Evolutionary conservation across 176 grass and related monocot genomes (phyloP).

Genomic region (Hsuehochloa calcarea): DNA sequence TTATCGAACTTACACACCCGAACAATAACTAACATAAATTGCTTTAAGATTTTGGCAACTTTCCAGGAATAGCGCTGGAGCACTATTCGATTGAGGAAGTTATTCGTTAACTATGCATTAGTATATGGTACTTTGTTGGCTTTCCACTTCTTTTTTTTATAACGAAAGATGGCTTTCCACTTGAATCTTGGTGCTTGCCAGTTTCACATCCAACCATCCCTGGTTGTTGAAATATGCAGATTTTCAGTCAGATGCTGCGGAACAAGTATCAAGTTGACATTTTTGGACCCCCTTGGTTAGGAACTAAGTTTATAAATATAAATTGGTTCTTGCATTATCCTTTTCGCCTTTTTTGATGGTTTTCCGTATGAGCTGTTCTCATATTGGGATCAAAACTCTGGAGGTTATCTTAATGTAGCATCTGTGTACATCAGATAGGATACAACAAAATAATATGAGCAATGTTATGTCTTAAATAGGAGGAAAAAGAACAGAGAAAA

Average conservation of each 20-base stretch:
- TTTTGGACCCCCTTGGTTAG: neutral
- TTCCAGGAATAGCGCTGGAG: neutral
- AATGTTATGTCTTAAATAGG: neutral
- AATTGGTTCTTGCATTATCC: neutral
- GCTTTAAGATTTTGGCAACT: conserved; percentile 2
- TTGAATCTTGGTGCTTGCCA: conserved; percentile 7
- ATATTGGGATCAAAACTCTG: neutral
- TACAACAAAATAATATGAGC: neutral
- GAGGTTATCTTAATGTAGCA: neutral
- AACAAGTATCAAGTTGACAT: conserved; percentile 7
- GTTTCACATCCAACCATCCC: neutral
- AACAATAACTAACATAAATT: neutral
- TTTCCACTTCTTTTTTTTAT: no score
- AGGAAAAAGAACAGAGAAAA: neutral
- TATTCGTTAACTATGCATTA: neutral
- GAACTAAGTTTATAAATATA: neutral
- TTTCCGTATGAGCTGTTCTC: neutral
- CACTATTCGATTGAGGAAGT: neutral
- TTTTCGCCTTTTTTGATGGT: no score
- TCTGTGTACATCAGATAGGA: neutral
- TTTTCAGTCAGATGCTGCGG: neutral
- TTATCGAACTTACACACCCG: neutral
- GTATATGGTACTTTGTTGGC: neutral
- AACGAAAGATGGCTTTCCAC: neutral
- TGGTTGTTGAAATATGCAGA: neutral